Conservation (phyloP, 2,329 filamentous ascomycete genomes). For the Daldinia sp. region DNA sequence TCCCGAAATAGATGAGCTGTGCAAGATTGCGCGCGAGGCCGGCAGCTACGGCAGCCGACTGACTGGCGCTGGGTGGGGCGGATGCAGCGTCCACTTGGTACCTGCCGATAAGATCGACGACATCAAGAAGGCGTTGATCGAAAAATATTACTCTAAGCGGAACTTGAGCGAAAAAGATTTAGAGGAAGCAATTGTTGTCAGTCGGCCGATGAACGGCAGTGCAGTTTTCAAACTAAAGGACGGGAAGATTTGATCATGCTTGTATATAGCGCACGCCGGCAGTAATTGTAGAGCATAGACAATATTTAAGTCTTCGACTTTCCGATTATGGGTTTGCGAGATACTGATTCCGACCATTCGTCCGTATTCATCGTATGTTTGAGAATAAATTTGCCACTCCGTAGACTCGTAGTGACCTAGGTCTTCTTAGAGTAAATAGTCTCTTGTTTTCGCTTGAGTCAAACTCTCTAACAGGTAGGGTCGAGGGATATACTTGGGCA, state of each 20-base stretch:
- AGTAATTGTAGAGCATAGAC: constrained; percentile 10
- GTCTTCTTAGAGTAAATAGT: no score
- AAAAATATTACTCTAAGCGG: constrained; percentile 83
- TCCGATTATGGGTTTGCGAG: background rate
- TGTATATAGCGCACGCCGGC: constrained; percentile 17
- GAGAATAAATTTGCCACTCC: background rate
- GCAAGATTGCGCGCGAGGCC: constrained; percentile 78
- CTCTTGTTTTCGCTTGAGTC: no score
- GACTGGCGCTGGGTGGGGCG: constrained; percentile 96
- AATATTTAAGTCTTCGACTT: background rate
- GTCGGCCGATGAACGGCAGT: constrained; percentile 83
- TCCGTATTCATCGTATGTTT: background rate
- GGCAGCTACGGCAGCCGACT: constrained; percentile 87
- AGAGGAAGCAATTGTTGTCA: constrained; percentile 85
- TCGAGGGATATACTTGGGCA: no score
- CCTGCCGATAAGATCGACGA: constrained; percentile 83
- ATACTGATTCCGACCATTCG: background rate
- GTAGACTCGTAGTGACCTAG: background rate
- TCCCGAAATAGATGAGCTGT: constrained; percentile 91
- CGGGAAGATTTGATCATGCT: constrained; percentile 48
- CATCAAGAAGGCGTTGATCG: constrained; percentile 81
- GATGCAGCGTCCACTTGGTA: constrained; percentile 93
- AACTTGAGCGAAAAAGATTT: constrained; percentile 76
- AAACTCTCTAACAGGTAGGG: no score
- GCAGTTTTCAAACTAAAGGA: constrained; percentile 59